Evolutionary conservation across 2,329 filamentous ascomycete species (phyloP).

Genomic region (Penicillium capsulatum): DNA sequence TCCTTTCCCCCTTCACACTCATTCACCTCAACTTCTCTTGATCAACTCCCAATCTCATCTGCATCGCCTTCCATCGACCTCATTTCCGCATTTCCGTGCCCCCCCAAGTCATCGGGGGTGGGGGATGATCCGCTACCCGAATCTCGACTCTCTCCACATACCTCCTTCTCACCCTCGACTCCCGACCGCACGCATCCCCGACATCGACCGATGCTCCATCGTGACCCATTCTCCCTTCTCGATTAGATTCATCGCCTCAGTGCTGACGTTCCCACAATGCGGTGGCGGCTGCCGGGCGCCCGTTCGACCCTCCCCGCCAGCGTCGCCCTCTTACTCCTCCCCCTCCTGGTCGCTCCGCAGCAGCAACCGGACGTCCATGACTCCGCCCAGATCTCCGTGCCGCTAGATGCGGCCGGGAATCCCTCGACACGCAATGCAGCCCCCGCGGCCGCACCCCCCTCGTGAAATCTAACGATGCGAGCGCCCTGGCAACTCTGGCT

Average conservation of each 20-base stretch:
- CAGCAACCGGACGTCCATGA: conserved; percentile 48
- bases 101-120: conserved; percentile 4
- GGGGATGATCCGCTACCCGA: conserved; percentile 24
- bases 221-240: not conserved
- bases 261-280: conserved; percentile 51
- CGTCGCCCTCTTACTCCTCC: conserved; percentile 56
- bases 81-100: not conserved
- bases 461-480: conserved; percentile 62
- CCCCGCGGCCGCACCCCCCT: conserved; percentile 20
- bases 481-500: conserved; percentile 97
- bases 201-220: conserved; percentile 8
- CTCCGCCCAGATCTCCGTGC: conserved; percentile 27
- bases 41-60: conserved; percentile 4
- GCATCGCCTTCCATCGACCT: not conserved
- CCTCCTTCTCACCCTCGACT: not conserved
- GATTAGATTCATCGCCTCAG: conserved; percentile 5
- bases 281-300: conserved; percentile 61
- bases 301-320: conserved; percentile 52
- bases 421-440: conserved; percentile 13
- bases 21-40: conserved; percentile 4
- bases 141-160: conserved; percentile 20
- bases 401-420: conserved; percentile 22
- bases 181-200: conserved; percentile 4
- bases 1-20: conserved; percentile 1
- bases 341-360: conserved; percentile 62